These are phyloP conservation scores for Talaromyces stipitatus DNA, from an alignment of 495 filamentous ascomycete species.

Conservation along the genomic window DNA sequence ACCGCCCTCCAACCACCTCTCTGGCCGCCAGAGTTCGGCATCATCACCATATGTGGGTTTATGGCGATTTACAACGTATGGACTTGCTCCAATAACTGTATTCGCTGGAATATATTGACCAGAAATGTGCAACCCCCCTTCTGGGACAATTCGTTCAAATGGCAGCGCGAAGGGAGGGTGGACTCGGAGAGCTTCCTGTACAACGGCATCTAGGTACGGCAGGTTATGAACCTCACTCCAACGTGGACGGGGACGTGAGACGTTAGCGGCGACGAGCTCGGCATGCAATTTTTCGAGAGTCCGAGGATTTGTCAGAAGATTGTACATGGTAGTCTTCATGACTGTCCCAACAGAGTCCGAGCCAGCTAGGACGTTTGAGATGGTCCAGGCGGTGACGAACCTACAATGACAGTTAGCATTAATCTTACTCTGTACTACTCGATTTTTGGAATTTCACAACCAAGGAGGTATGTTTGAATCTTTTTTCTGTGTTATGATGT, in stretches of 20 bases:
- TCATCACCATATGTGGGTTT: conserved; percentile 18
- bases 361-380: conserved; percentile 39
- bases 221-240: conserved; percentile 26
- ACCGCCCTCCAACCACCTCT: conserved; percentile 15
- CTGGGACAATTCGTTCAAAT: conserved; percentile 31
- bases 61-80: conserved; percentile 13
- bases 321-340: conserved; percentile 26
- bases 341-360: conserved; percentile 38
- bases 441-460: conserved; percentile 10
- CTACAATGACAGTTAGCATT: conserved; percentile 3
- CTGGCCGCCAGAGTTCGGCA: conserved; percentile 17
- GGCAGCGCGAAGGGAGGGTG: conserved; percentile 32
- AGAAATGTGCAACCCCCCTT: conserved; percentile 19
- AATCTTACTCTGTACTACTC: background rate
- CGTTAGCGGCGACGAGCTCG: conserved; percentile 12
- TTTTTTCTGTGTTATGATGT: conserved; percentile 11
- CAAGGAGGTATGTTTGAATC: conserved; percentile 15
- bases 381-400: conserved; percentile 15
- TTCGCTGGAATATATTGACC: conserved; percentile 11
- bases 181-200: conserved; percentile 54
- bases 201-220: conserved; percentile 32
- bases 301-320: conserved; percentile 23
- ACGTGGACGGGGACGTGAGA: conserved; percentile 14
- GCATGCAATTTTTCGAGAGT: conserved; percentile 16
- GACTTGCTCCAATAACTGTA: conserved; percentile 14